A percentile compares a stretch with the other conserved stretches of the same genome.
Evolutionary conservation across 1,284 basidiomycete genomes (phyloP).

Genomic region (Mycosarcoma maydis): DNA sequence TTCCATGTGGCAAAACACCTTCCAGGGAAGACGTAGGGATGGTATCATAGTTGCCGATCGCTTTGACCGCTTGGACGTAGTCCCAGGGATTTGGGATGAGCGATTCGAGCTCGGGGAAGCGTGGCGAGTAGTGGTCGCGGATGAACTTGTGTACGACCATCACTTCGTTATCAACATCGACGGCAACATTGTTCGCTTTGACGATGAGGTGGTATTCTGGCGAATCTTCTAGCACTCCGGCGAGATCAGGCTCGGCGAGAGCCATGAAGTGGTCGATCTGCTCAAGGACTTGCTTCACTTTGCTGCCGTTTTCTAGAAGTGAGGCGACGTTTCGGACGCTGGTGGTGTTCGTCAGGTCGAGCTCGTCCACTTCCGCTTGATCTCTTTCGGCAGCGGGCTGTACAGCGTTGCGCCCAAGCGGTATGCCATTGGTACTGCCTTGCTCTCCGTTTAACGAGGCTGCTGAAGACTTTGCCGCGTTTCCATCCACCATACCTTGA

Average conservation of each 20-base stretch:
- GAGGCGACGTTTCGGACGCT: slow-evolving; percentile 88
- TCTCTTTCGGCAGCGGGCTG: slow-evolving; percentile 92
- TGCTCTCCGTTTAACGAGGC: slow-evolving; percentile 6
- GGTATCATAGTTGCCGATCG: slow-evolving; percentile 80
- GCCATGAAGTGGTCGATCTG: slow-evolving; percentile 82
- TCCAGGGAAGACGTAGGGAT: slow-evolving; percentile 83
- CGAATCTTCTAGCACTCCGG: slow-evolving; percentile 83
- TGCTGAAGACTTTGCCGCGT: slow-evolving; percentile 12
- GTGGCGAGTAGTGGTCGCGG: slow-evolving; percentile 93
- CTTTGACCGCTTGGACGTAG: slow-evolving; percentile 90
- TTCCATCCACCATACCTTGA: slow-evolving; percentile 14
- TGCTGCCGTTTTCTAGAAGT: slow-evolving; percentile 79
- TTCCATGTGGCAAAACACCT: slow-evolving; percentile 85
- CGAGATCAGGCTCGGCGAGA: slow-evolving; percentile 78
- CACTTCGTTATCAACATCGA: slow-evolving; percentile 98
- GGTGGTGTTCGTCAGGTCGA: slow-evolving; percentile 86
- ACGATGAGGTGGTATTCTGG: slow-evolving; percentile 97
- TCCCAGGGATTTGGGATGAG: slow-evolving; percentile 89
- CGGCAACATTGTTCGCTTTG: slow-evolving; percentile 94
- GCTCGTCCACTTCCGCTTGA: slow-evolving; percentile 87
- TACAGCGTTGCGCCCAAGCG: slow-evolving; percentile 83
- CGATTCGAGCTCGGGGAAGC: slow-evolving; percentile 96
- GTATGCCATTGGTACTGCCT: slow-evolving; percentile 3
- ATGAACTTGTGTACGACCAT: slow-evolving; percentile 99
- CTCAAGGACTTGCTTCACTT: slow-evolving; percentile 83